A percentile compares a stretch with the other conserved stretches of the same genome.
phyloP scores from a whole-genome alignment of 495 filamentous ascomycete genomes.

The Tuber brumale region DNA sequence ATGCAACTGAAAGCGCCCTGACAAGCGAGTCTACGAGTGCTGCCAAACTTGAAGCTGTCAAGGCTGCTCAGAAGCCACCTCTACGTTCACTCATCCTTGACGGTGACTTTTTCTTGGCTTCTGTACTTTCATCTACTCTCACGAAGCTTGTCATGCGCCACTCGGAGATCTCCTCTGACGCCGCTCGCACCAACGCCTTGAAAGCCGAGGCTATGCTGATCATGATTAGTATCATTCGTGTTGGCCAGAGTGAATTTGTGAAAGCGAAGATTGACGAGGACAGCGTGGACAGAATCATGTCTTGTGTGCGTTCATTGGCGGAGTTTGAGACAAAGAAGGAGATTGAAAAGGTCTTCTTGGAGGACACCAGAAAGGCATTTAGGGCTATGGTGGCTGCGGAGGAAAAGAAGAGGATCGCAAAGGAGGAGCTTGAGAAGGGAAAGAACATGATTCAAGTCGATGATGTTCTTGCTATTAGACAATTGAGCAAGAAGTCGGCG shows the following conservation, averaged over 20 bases:
- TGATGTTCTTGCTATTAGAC: conserved; percentile 84
- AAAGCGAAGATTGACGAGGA: conserved; percentile 97
- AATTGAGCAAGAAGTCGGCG: conserved; percentile 86
- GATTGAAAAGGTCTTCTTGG: conserved; percentile 83
- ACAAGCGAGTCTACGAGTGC: conserved; percentile 85
- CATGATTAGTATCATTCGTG: conserved; percentile 97
- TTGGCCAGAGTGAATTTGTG: conserved; percentile 95
- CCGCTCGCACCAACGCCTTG: conserved; percentile 83
- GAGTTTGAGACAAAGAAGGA: conserved; percentile 86
- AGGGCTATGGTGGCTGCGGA: conserved; percentile 96
- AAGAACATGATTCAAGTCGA: conserved; percentile 94
- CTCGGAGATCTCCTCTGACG: conserved; percentile 83
- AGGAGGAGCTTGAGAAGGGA: conserved; percentile 83
- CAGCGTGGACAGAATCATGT: conserved; percentile 94
- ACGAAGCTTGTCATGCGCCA: conserved; percentile 99
- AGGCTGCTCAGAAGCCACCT: conserved; percentile 93
- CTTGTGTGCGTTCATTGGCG: conserved; percentile 83
- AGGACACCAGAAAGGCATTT: conserved; percentile 95
- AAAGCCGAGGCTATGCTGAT: conserved; percentile 98
- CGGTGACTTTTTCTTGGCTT: conserved; percentile 94
- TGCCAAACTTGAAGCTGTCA: conserved; percentile 91
- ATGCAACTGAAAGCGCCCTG: conserved; percentile 91
- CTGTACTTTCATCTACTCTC: conserved; percentile 86
- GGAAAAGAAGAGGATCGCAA: conserved; percentile 90
- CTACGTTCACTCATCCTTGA: conserved; percentile 92